Evolutionary conservation across 1,139 yeast genomes (phyloP), one percentile per base, ranked within the genome.

Genomic region (Saccharomycopsis hybrid): DNA sequence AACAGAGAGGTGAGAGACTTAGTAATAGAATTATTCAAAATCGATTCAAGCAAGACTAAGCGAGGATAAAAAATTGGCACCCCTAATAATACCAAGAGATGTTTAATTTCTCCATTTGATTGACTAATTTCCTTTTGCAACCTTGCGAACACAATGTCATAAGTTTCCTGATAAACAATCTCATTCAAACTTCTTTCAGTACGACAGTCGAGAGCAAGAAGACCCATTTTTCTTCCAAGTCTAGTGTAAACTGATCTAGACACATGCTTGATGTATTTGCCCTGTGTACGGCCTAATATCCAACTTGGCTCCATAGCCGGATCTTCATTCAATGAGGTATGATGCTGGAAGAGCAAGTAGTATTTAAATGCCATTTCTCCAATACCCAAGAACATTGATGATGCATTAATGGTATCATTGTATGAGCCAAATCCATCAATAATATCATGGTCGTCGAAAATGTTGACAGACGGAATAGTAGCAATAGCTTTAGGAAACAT

Each of bases 391-490:
- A 85, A 82, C 33, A 82, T 72, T 0, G 77, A 76, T 39, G 78
- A 74, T 1, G 60, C 59, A 89, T 83, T 85, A 43, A 90, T 82
- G 8, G 64, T 53, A 55, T 82, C 82, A 38, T 69, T 69, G 64
- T 85, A 85, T 4, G 89, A 80, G 2, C 95, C 95, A 65, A 77
- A 85, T 2, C 95, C 95, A 60, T 85, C 95, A 55, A 85, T 85
- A 49, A 85, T 81, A 61, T 85, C 92, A 64, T 85, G 92, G 62
- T 79, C 84, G 61, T 85, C 95, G 61, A 64, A 85, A 42, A 85
- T 74, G 61, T 84, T 85, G 47, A 85, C 70, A 54, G 77, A 71
- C 4, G 95, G 94, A 56, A 85, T 85, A 55, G 75, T 76, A 1
- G 87, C 77, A 70, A 82, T 65, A n/a, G 92, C 81, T 47, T 71